Evolutionary conservation across 1,284 basidiomycete species (phyloP).

Genomic region (Apiotrichum montevideense): DNA sequence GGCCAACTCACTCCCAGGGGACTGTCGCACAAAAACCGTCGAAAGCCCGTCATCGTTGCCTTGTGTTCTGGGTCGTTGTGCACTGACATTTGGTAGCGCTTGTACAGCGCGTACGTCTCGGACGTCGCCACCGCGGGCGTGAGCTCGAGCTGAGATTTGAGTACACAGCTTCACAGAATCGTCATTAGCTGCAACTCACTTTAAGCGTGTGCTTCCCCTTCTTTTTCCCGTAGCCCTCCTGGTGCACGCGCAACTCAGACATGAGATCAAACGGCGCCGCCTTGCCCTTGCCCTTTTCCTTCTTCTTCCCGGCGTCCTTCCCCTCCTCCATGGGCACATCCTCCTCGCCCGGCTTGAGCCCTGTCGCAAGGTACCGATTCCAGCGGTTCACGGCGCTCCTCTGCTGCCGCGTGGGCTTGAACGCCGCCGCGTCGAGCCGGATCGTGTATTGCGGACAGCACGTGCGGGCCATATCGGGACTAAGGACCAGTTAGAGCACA

Average conservation of each 20-base stretch:
- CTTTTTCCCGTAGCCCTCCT: conserved; percentile 20
- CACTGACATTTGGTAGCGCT: conserved; percentile 67
- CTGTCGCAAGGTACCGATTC: conserved; percentile 52
- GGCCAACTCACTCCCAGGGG: conserved; percentile 58
- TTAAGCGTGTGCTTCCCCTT: conserved; percentile 26
- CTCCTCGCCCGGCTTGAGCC: conserved; percentile 1
- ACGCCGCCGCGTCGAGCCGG: conserved; percentile 67
- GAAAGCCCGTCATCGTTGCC: conserved; percentile 56
- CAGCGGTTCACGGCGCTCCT: conserved; percentile 66
- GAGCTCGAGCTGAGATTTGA: conserved; percentile 50
- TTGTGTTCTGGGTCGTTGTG: conserved; percentile 59
- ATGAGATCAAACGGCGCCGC: conserved; percentile 27
- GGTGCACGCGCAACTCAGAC: conserved; percentile 27
- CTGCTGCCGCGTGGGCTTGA: conserved; percentile 71
- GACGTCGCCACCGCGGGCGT: conserved; percentile 66
- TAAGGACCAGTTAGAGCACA: conserved; percentile 30
- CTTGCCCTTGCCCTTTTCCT: conserved; percentile 4
- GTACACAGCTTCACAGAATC: neutral
- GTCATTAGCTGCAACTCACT: conserved; percentile 12
- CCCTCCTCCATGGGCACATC: neutral
- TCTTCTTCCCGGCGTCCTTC: neutral
- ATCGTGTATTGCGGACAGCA: conserved; percentile 95
- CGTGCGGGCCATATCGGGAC: conserved; percentile 69
- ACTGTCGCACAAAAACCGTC: conserved; percentile 69
- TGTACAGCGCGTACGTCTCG: conserved; percentile 74